Conservation (phyloP, 2,329 filamentous ascomycete genomes). For the Bipolaris gigantea region DNA sequence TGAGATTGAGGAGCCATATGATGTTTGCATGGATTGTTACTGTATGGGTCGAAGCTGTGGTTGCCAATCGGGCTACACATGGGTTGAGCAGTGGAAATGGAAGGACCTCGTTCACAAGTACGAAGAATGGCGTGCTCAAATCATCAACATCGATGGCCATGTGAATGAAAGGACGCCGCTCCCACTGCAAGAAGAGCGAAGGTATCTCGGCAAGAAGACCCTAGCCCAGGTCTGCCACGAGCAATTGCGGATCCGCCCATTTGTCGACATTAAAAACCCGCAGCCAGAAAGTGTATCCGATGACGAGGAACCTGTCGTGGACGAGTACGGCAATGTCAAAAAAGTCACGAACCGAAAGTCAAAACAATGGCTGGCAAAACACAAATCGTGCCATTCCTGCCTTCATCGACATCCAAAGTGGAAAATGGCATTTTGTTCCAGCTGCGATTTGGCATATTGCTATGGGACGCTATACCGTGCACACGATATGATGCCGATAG, state of each 20-base stretch:
- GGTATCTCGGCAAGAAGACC: constrained; percentile 71
- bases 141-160: constrained; percentile 71
- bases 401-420: constrained; percentile 77
- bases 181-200: constrained; percentile 70
- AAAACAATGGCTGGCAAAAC: constrained; percentile 54
- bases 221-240: constrained; percentile 94
- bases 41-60: constrained; percentile 93
- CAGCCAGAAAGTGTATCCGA: constrained; percentile 49
- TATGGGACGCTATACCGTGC: constrained; percentile 91
- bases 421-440: constrained; percentile 79
- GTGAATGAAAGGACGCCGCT: constrained; percentile 68
- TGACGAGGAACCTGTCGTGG: constrained; percentile 60
- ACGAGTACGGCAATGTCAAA: constrained; percentile 65
- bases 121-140: constrained; percentile 77
- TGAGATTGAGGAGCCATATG: constrained; percentile 83
- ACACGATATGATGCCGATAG: constrained; percentile 85
- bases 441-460: constrained; percentile 78
- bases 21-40: constrained; percentile 98
- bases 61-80: constrained; percentile 81
- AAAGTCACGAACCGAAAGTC: constrained; percentile 65
- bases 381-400: constrained; percentile 77
- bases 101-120: constrained; percentile 74
- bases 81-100: constrained; percentile 95
- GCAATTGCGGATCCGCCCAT: constrained; percentile 77
- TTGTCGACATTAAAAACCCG: constrained; percentile 75